Percentiles rank a stretch among this genome's conserved stretches.
phyloP scores from a whole-genome alignment of 352 stramenopile genomes.

The Thalassiosira delicatula region DNA sequence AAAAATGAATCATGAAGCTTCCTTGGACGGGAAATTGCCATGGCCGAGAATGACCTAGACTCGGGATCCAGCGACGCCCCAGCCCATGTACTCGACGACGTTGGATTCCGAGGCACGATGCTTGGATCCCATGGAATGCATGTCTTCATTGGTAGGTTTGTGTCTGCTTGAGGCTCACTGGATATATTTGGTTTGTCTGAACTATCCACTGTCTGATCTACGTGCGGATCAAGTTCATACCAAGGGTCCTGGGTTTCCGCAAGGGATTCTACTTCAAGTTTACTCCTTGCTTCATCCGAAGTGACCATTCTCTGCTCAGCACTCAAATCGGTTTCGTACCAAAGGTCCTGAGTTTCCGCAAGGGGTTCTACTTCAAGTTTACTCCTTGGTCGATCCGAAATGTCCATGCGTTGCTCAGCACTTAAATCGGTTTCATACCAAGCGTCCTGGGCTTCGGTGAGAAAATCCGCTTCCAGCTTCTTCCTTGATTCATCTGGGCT shows the following conservation, averaged over 20 bases:
- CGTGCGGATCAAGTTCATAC: constrained; percentile 49
- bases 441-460: constrained; percentile 6
- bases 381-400: constrained; percentile 2
- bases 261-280: constrained; percentile 9
- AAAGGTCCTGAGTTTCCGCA: constrained; percentile 2
- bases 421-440: constrained; percentile 51
- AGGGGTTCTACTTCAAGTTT: constrained; percentile 12
- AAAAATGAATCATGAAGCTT: constrained; percentile 49
- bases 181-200: constrained; percentile 10
- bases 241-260: constrained; percentile 12
- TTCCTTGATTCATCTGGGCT: constrained; percentile 1
- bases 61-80: constrained; percentile 56
- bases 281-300: constrained; percentile 7
- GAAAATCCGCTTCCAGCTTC: constrained; percentile 9
- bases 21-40: constrained; percentile 47
- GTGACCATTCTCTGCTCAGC: constrained; percentile 13
- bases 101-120: constrained; percentile 50
- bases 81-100: constrained; percentile 38
- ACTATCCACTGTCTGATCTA: constrained; percentile 9
- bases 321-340: constrained; percentile 52
- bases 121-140: constrained; percentile 58
- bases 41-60: constrained; percentile 50
- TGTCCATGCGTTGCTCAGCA: constrained; percentile 20
- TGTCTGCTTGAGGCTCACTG: constrained; percentile 15
- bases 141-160: constrained; percentile 35